A percentile compares a stretch with the other conserved stretches of the same genome.
Evolutionary conservation across 306 rosid genomes (phyloP).

Genomic region (Castanea mollissima): DNA sequence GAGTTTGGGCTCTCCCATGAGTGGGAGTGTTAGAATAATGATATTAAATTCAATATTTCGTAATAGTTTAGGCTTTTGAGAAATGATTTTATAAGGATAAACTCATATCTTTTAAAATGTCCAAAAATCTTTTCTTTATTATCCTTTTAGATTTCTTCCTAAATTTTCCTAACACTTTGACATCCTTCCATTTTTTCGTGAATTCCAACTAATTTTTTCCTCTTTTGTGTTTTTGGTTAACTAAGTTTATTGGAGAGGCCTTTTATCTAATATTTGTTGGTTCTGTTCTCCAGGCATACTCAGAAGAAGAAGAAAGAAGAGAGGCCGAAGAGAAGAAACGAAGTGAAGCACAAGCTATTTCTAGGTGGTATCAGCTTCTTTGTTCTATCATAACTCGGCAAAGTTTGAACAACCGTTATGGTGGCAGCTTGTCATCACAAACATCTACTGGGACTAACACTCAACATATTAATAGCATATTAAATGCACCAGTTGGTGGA

Average conservation of each 20-base stretch:
- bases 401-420: slow-evolving; percentile 67
- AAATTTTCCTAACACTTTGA: neutral
- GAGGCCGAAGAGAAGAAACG: slow-evolving; percentile 69
- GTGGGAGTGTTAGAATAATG: too few species aligned
- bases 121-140: neutral
- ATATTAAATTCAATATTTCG: too few species aligned
- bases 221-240: neutral
- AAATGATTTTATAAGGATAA: neutral
- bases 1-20: too few species aligned
- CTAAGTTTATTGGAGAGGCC: neutral
- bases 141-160: neutral
- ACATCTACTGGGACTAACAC: slow-evolving; percentile 12
- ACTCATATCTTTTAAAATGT: too few species aligned
- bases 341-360: slow-evolving; percentile 64
- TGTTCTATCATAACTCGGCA: slow-evolving; percentile 82
- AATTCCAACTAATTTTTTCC: neutral
- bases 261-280: neutral
- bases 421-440: slow-evolving; percentile 35
- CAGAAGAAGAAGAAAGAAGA: slow-evolving; percentile 72
- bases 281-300: slow-evolving; percentile 53
- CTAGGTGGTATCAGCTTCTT: slow-evolving; percentile 93
- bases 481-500: slow-evolving; percentile 27
- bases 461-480: slow-evolving; percentile 20
- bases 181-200: neutral
- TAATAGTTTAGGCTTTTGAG: neutral